phyloP scores from a whole-genome alignment of 805 yeast genomes.

The Isabelozyma rhagii region DNA sequence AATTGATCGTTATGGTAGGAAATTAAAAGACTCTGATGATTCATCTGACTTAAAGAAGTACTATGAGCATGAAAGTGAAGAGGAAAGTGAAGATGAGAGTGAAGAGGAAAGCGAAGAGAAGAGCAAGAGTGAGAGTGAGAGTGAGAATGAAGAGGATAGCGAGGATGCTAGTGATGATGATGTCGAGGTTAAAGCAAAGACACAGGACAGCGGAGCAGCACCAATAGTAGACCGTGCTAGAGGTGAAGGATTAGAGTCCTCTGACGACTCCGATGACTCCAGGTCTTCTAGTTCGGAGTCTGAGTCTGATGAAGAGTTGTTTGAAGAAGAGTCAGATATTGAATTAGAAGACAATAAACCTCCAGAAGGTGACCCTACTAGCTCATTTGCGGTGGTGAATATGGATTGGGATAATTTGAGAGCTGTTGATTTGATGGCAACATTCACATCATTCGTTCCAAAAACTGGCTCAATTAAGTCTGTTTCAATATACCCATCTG shows the following conservation, averaged over 20 bases:
- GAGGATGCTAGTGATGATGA: constrained; percentile 19
- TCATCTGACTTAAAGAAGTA: constrained; percentile 59
- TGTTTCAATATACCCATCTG: constrained; percentile 81
- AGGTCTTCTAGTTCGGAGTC: constrained; percentile 44
- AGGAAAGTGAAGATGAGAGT: constrained; percentile 16
- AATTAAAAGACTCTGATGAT: constrained; percentile 44
- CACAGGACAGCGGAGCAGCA: constrained; percentile 8
- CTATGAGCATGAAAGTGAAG: constrained; percentile 46
- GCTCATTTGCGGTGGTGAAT: constrained; percentile 84
- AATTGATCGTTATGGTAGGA: constrained; percentile 88
- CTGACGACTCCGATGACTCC: constrained; percentile 37
- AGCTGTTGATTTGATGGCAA: constrained; percentile 83
- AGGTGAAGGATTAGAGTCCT: constrained; percentile 54
- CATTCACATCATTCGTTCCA: constrained; percentile 84
- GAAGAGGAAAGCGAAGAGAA: constrained; percentile 12
- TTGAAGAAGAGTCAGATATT: constrained; percentile 51
- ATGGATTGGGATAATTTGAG: constrained; percentile 97
- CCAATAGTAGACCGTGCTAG: constrained; percentile 55
- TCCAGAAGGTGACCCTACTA: constrained; percentile 85
- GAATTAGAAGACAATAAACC: constrained; percentile 59
- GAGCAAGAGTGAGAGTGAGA: constrained; percentile 8
- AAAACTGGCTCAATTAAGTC: constrained; percentile 63
- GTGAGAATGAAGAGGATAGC: constrained; percentile 3
- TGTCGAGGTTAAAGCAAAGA: constrained; percentile 14
- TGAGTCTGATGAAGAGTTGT: constrained; percentile 36